These are phyloP conservation scores for Aureobasidium sp. DNA, from an alignment of 2,329 filamentous ascomycete species.

Conservation along the genomic window DNA sequence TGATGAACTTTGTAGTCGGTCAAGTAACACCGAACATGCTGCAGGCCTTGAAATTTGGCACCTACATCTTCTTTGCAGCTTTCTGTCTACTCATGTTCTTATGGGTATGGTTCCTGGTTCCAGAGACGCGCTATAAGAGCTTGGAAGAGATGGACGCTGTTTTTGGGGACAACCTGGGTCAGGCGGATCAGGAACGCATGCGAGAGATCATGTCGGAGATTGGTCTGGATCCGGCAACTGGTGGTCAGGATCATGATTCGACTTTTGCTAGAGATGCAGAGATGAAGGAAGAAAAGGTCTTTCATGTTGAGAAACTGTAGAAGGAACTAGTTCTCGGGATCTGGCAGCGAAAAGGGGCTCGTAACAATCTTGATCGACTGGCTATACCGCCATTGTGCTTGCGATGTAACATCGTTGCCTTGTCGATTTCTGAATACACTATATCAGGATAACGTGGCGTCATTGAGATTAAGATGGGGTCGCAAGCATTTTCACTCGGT, in stretches of 20 bases:
- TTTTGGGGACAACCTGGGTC: conserved; percentile 19
- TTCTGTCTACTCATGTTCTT: conserved; percentile 57
- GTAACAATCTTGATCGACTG: too few species aligned
- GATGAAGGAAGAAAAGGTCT: background rate
- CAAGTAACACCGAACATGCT: conserved; percentile 50
- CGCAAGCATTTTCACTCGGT: too few species aligned
- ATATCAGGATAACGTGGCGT: too few species aligned
- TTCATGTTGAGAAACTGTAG: background rate
- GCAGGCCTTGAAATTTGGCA: conserved; percentile 60
- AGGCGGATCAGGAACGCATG: conserved; percentile 8
- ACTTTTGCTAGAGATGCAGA: background rate
- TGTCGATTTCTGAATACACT: too few species aligned
- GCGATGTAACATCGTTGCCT: too few species aligned
- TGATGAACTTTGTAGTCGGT: conserved; percentile 17
- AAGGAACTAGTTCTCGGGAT: background rate
- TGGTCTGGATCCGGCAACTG: background rate
- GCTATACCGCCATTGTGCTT: too few species aligned
- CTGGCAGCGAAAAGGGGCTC: too few species aligned
- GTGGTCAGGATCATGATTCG: background rate
- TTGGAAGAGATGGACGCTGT: conserved; percentile 36
- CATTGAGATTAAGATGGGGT: too few species aligned
- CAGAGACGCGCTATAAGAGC: conserved; percentile 47
- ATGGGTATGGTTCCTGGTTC: conserved; percentile 45
- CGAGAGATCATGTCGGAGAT: background rate
- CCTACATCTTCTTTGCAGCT: conserved; percentile 63